Evolutionary conservation across 2,329 filamentous ascomycete genomes (phyloP), one percentile per base, ranked within the genome.

Genomic region (Sporothrix sp.): DNA sequence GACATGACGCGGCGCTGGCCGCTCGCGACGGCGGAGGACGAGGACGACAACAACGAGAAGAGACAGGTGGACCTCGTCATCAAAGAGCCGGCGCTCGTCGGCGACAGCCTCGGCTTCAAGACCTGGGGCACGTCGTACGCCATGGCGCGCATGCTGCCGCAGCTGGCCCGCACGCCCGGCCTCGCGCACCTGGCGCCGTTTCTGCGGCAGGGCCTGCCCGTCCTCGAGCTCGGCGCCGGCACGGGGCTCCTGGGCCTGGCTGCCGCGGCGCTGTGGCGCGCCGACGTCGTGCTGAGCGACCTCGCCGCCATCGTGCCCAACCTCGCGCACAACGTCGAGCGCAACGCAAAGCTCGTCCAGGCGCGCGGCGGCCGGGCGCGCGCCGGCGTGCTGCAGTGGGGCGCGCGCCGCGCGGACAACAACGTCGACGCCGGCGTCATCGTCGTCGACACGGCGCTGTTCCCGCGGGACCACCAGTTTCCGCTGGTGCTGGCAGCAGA

Each of bases 121-220:
- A 98, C 93, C 0, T 97, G 93, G 93, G 87, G 86, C 1, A 91
- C 89, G 0, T 91, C 89, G 0, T 94, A 89, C 61, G 76, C 94
- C 2, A 79, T 97, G 4, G 85, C 91, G 0, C 84, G 79, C 58
- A 80, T 85, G 21, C 75, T 97, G 23, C 70, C 53, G 6, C 32
- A 23, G 2, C 37, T 56, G 36, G 50, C 48, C 4, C 38, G 36
- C 30, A 20, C 49, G 4, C 23, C 43, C 4, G 40, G 42, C 14
- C 45, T 50, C 35, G 9, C 27, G 8, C 51, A 53, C 23, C 23
- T 50, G 9, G 23, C 43, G 18, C 43, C 25, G 43, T 37, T 28
- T 3, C 21, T 43, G 23, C 37, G 35, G 4, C 32, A 33, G 30
- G 48, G 27, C 28, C 54, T 60, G 4, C 60, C 68, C 14, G 69